Conservation (phyloP, 495 filamentous ascomycete species). For the Penicillium paxilli region DNA sequence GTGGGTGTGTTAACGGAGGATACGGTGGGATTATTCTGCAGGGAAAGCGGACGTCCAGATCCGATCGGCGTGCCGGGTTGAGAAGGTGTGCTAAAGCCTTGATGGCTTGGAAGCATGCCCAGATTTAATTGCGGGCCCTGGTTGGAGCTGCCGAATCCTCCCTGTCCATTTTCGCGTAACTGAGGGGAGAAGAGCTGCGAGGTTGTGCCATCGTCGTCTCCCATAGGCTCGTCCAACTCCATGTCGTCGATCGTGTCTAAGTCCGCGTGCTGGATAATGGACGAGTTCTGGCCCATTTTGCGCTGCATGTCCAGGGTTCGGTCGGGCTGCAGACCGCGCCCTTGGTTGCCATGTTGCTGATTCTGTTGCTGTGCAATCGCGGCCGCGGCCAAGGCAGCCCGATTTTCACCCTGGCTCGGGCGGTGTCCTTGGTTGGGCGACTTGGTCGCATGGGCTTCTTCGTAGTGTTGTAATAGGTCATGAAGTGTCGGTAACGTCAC, state of each 20-base stretch:
- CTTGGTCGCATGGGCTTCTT: constrained; percentile 82
- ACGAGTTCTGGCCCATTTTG: constrained; percentile 43
- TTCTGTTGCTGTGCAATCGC: constrained; percentile 56
- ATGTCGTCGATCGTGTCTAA: constrained; percentile 91
- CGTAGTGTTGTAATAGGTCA: constrained; percentile 94
- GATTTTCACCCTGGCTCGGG: constrained; percentile 53
- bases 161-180: constrained; percentile 53
- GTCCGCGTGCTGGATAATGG: constrained; percentile 54
- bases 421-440: constrained; percentile 58
- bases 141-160: constrained; percentile 73
- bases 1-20: constrained; percentile 96
- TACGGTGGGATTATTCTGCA: constrained; percentile 95
- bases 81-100: constrained; percentile 74
- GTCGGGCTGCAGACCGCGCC: constrained; percentile 42
- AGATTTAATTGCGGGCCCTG: constrained; percentile 71
- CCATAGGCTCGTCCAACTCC: constrained; percentile 89
- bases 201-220: constrained; percentile 60
- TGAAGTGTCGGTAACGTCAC: constrained; percentile 84
- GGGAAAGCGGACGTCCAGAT: constrained; percentile 58
- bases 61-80: constrained; percentile 84
- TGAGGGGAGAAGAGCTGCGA: constrained; percentile 59
- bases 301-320: constrained; percentile 43
- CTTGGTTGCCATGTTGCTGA: constrained; percentile 49
- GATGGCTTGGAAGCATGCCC: constrained; percentile 67
- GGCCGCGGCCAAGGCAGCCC: constrained; percentile 57